Base-by-base conservation (phyloP, 108 stramenopile species). In the Hondaea fermentalgiana region DNA sequence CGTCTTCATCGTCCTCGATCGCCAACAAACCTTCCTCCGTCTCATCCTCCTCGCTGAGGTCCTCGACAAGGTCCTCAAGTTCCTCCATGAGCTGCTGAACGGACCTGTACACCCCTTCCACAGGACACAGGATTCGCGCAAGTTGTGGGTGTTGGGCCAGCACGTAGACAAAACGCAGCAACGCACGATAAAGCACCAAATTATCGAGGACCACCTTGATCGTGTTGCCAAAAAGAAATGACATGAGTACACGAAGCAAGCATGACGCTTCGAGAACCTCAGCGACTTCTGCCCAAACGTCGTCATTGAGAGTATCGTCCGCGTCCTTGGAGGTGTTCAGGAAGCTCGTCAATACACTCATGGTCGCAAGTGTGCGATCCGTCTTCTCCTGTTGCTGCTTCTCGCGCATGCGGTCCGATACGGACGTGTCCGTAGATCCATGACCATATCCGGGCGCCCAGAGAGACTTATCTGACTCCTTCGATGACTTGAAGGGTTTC, bases 361-460 rank as follows among this genome's bases (percentile, higher is more conserved):
- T 8, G 16, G 76, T 83, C 8, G 51, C 76, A 12, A 83, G 76
- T 1, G 76, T 83, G 45, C 76, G 76, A 8, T 83, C 12, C 51
- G 51, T 47, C 28, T 83, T 83, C 51, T 83, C 76, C 4, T 83
- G 45, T 23, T 83, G 76, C 51, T 83, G 76, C 51, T 83, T 47
- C 76, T 83, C 76, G 49, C 76, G 45, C 76, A 53, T 83, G 45
- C 76, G 76, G 49, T 83, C 76, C n/a, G 76, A 83, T 3, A 53
- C 28, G 12, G 76, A 47, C 45, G 76, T 83, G 23, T 83, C 76
- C 45, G 6, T 45, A 12, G 49, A 53, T 6, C 76, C 76, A 35
- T 83, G 51, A 12, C 76, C 76, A 83, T 83, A 83, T 23, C 76
- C 76, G 8, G 76, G 76, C 51, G 76, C 23, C 76, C 76, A 83